These are phyloP conservation scores for Xerocomellus amylosporus DNA, from an alignment of 768 basidiomycete genomes.

Conservation along the genomic window DNA sequence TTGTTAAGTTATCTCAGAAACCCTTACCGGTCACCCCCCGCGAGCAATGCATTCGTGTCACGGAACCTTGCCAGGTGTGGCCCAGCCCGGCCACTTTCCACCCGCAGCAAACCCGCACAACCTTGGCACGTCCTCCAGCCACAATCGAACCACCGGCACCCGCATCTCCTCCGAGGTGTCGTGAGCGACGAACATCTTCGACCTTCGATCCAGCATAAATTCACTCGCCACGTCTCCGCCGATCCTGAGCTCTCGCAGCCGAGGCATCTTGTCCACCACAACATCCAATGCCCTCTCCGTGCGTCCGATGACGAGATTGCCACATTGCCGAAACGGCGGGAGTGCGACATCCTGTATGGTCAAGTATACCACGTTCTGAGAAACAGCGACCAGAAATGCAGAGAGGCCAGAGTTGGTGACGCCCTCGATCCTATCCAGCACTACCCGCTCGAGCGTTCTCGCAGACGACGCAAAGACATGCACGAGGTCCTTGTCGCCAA, in stretches of 20 bases:
- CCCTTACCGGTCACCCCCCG: neutral
- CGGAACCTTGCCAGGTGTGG: slow-evolving; percentile 10
- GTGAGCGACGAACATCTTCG: slow-evolving; percentile 15
- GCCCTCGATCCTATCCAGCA: slow-evolving; percentile 15
- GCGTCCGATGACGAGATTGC: slow-evolving; percentile 18
- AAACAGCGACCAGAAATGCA: slow-evolving; percentile 12
- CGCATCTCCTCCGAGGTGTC: neutral
- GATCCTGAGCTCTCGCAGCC: slow-evolving; percentile 15
- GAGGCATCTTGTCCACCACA: slow-evolving; percentile 18
- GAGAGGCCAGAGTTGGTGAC: slow-evolving; percentile 19
- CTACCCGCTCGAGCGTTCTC: slow-evolving; percentile 18
- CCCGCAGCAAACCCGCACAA: slow-evolving; percentile 21
- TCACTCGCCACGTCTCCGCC: slow-evolving; percentile 25
- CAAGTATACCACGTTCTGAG: slow-evolving; percentile 11
- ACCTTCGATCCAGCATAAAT: slow-evolving; percentile 22
- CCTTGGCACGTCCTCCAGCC: slow-evolving; percentile 22
- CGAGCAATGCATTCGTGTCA: neutral
- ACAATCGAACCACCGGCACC: slow-evolving; percentile 16
- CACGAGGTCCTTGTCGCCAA: slow-evolving; percentile 20
- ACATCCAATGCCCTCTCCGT: slow-evolving; percentile 20
- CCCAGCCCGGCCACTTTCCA: slow-evolving; percentile 22
- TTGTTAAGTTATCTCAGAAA: neutral
- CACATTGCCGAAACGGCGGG: slow-evolving; percentile 16
- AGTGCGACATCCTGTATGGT: slow-evolving; percentile 20
- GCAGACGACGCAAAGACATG: slow-evolving; percentile 13